Evolutionary conservation across 805 yeast genomes (phyloP).

Genomic region (Candida pseudofarinosa): DNA sequence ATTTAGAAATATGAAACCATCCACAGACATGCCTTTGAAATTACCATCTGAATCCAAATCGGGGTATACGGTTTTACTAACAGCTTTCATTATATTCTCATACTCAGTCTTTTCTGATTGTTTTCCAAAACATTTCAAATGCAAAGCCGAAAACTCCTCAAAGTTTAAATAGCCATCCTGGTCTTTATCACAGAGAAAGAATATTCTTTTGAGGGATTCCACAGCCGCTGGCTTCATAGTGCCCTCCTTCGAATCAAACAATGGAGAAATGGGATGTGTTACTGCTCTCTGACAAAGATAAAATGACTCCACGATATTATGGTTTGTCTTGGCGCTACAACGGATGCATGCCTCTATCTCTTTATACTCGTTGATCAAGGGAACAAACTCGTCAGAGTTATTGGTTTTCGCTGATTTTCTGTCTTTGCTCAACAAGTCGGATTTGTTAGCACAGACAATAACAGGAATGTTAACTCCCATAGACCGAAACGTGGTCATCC

Average conservation of each 20-base stretch:
- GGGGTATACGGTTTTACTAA: conserved; percentile 29
- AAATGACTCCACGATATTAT: conserved; percentile 86
- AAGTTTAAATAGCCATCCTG: conserved; percentile 82
- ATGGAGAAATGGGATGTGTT: conserved; percentile 87
- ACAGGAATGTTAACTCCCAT: conserved; percentile 92
- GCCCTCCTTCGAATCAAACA: conserved; percentile 89
- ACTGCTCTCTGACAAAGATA: conserved; percentile 92
- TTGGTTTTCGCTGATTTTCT: conserved; percentile 38
- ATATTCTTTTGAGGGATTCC: conserved; percentile 74
- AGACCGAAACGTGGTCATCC: conserved; percentile 92
- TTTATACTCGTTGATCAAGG: conserved; percentile 83
- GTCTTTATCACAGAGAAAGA: conserved; percentile 81
- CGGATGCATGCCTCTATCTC: conserved; percentile 91
- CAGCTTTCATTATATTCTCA: conserved; percentile 34
- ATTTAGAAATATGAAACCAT: conserved; percentile 75
- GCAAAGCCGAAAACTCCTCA: conserved; percentile 66
- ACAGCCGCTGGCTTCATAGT: conserved; percentile 72
- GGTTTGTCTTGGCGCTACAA: conserved; percentile 78
- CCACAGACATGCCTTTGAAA: conserved; percentile 58
- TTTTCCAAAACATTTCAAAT: conserved; percentile 69
- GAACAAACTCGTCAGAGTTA: conserved; percentile 75
- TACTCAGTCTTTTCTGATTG: conserved; percentile 27
- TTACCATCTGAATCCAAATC: conserved; percentile 14
- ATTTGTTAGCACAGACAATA: conserved; percentile 83
- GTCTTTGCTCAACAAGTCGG: conserved; percentile 46